A percentile compares a stretch with the other conserved stretches of the same genome.
These are phyloP conservation scores for Aureobasidium sp. DNA, from an alignment of 2,329 filamentous ascomycete genomes.

Conservation along the genomic window DNA sequence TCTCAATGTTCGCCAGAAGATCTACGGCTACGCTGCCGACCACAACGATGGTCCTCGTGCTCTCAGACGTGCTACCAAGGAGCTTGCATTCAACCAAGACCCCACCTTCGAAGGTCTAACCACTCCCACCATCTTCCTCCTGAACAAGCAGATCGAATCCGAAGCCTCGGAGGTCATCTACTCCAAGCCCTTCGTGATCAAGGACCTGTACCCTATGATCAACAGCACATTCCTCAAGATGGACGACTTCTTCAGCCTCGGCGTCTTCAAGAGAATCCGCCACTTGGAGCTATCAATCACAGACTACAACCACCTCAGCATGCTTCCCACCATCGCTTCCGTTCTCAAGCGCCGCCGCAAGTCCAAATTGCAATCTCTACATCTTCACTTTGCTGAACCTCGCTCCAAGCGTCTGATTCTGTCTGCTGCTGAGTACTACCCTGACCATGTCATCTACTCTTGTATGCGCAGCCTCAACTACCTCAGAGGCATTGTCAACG, in stretches of 20 bases:
- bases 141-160: not conserved
- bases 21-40: too few relatives aligned
- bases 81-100: not conserved
- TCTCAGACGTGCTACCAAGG: not conserved
- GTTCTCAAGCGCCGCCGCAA: not conserved
- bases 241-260: conserved; percentile 16
- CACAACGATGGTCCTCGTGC: too few relatives aligned
- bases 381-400: conserved; percentile 17
- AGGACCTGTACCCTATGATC: conserved; percentile 15
- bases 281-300: conserved; percentile 19
- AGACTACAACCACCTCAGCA: conserved; percentile 19
- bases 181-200: conserved; percentile 21
- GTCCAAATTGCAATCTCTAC: conserved; percentile 15
- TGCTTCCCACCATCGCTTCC: conserved; percentile 3
- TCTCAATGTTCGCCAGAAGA: too few relatives aligned
- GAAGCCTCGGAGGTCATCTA: conserved; percentile 24
- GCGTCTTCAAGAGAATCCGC: conserved; percentile 17
- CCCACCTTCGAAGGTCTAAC: not conserved
- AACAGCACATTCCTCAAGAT: conserved; percentile 15
- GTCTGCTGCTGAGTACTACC: conserved; percentile 15
- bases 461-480: conserved; percentile 15
- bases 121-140: too few relatives aligned
- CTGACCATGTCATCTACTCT: conserved; percentile 18
- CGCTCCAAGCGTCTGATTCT: conserved; percentile 14
- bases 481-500: conserved; percentile 16